A percentile compares a stretch with the other conserved stretches of the same genome.
Conservation (phyloP, 2,329 filamentous ascomycete species). For the Periconia digitata region DNA sequence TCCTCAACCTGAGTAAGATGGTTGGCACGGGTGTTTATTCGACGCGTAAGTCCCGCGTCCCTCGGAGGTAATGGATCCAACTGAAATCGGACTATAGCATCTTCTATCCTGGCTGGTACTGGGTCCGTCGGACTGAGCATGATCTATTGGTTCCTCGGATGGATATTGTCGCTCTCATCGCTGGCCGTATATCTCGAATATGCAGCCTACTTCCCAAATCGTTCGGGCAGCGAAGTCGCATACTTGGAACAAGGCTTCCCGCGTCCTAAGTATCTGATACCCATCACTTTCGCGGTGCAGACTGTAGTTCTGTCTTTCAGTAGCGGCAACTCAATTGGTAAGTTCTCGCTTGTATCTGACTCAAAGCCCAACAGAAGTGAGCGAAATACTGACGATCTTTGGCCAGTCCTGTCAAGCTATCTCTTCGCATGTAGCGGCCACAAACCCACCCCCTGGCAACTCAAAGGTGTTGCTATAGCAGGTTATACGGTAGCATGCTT, state of each 20-base stretch:
- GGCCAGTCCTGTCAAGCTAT: conserved; percentile 62
- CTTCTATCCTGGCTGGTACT: conserved; percentile 60
- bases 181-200: conserved; percentile 65
- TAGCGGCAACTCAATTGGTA: conserved; percentile 64
- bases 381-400: not conserved
- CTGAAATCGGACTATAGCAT: conserved; percentile 34
- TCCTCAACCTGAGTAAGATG: conserved; percentile 65
- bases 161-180: conserved; percentile 58
- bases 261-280: conserved; percentile 64
- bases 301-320: conserved; percentile 66
- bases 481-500: conserved; percentile 62
- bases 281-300: conserved; percentile 65
- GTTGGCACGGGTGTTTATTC: conserved; percentile 66
- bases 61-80: not conserved
- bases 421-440: conserved; percentile 59
- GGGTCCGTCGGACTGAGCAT: conserved; percentile 65
- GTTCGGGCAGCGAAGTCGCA: conserved; percentile 66
- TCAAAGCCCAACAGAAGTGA: not conserved
- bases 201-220: conserved; percentile 66
- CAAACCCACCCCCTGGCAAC: conserved; percentile 60
- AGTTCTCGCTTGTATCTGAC: conserved; percentile 1
- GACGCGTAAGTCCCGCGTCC: conserved; percentile 55
- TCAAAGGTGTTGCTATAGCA: conserved; percentile 67
- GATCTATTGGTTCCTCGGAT: conserved; percentile 67
- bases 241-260: conserved; percentile 70